These are phyloP conservation scores for Pleurotus tuber-regium DNA, from an alignment of 768 basidiomycete genomes.

Conservation along the genomic window DNA sequence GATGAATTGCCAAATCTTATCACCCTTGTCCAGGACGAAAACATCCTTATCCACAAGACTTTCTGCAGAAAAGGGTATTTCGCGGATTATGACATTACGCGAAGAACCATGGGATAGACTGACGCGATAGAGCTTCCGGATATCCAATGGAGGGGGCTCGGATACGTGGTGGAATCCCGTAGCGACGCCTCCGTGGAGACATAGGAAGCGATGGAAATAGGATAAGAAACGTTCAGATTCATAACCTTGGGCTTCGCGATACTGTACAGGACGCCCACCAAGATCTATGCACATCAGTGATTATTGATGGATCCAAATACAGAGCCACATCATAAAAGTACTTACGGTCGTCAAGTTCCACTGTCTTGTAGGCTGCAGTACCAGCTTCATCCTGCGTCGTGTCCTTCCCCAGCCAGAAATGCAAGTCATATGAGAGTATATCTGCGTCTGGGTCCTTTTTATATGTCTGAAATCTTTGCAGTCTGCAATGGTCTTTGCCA, in stretches of 20 bases:
- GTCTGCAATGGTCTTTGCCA: background rate
- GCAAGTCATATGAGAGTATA: conserved; percentile 52
- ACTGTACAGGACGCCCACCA: conserved; percentile 54
- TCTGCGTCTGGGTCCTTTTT: conserved; percentile 47
- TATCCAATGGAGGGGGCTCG: conserved; percentile 37
- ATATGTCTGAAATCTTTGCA: conserved; percentile 43
- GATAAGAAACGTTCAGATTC: conserved; percentile 52
- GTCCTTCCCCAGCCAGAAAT: conserved; percentile 63
- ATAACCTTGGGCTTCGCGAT: conserved; percentile 58
- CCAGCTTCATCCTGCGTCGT: conserved; percentile 62
- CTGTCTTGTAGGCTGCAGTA: conserved; percentile 64
- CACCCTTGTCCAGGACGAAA: conserved; percentile 59
- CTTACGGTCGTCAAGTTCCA: conserved; percentile 64
- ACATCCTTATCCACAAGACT: conserved; percentile 55
- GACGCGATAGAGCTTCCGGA: conserved; percentile 51
- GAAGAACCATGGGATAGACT: conserved; percentile 27
- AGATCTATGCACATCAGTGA: too few relatives aligned
- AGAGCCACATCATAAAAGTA: conserved; percentile 11
- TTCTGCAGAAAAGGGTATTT: conserved; percentile 41
- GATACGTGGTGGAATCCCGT: conserved; percentile 53
- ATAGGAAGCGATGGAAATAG: conserved; percentile 47
- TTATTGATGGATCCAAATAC: background rate
- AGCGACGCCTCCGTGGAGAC: conserved; percentile 45
- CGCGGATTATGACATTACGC: conserved; percentile 37
- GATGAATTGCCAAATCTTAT: conserved; percentile 52